These are phyloP conservation scores for Tritrichomonas foetus DNA, from an alignment of 208 protist species.

Conservation along the genomic window DNA sequence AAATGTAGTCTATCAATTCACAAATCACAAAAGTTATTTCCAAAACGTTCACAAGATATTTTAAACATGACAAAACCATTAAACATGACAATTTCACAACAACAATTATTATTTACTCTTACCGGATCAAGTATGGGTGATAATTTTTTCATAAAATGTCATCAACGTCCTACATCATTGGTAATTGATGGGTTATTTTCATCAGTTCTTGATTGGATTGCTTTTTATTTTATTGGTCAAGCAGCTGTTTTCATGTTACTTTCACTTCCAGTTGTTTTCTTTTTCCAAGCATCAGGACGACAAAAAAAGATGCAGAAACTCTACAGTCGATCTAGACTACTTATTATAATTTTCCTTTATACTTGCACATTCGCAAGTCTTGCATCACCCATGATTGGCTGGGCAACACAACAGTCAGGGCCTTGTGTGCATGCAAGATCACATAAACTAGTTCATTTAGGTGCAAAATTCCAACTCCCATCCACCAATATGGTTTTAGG, in stretches of 20 bases:
- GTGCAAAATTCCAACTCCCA: background rate
- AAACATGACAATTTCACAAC: background rate
- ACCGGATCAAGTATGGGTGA: background rate
- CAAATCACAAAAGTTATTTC: too few species aligned
- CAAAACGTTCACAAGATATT: too few species aligned
- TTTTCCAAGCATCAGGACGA: background rate
- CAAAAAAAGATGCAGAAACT: slow-evolving; percentile 16
- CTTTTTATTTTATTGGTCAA: background rate
- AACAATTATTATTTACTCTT: background rate
- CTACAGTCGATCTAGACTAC: background rate
- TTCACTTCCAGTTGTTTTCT: background rate
- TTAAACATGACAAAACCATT: background rate
- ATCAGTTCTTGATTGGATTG: background rate
- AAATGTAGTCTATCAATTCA: too few species aligned
- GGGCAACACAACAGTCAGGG: background rate
- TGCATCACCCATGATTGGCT: background rate
- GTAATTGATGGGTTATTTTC: background rate
- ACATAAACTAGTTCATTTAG: background rate
- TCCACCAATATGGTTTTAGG: background rate
- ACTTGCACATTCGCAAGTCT: background rate
- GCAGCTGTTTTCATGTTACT: background rate
- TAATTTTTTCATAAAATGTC: background rate
- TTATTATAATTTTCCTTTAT: background rate
- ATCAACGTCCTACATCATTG: background rate
- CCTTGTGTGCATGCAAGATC: background rate